Base-by-base conservation (phyloP, 1,284 basidiomycete genomes). In the Flammula alnicola region DNA sequence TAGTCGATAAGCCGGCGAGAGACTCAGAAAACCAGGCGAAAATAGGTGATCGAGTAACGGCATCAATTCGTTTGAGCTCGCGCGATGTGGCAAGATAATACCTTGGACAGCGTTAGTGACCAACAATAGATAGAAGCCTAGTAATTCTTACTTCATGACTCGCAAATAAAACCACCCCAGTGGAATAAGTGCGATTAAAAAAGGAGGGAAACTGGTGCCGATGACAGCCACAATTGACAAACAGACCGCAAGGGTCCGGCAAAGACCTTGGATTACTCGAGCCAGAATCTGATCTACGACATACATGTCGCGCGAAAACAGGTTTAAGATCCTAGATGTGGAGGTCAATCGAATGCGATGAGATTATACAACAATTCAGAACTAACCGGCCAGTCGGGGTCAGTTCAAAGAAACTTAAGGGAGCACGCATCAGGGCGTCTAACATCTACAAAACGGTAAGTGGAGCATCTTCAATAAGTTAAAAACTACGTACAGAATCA, bases 291-390 rank as follows among this genome's bases (percentile, higher is more conserved):
- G 84, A 64, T 98, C 95, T 22, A 97, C 84, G 32, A 96, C 93
- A 63, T 95, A 95, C 36, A 91, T 85, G 64, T 99, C 96, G 4
- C 94, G 84, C 12, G 92, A 93, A 71, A 98, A 98, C 27, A 97
- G 70, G 65, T 95, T 95, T 47, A 95, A 65, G 36, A 92, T 85
- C 7, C 90, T 91, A 32, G 3, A n/a, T 16, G 37, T 39, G 23
- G 27, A 25, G n/a, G 35, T n/a, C n/a, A n/a, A n/a, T n/a, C n/a
- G n/a, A n/a, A n/a, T n/a, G n/a, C n/a, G n/a, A n/a, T n/a, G n/a
- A n/a, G n/a, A n/a, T n/a, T n/a, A n/a, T n/a, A n/a, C n/a, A n/a
- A n/a, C n/a, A n/a, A n/a, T n/a, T n/a, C 14, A 43, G 30, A n/a
- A 27, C 73, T 44, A 58, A 87, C 86, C 86, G 77, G 61, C 91